phyloP scores from a whole-genome alignment of 129 eudicot species.

The Smallanthus sonchifolius region DNA sequence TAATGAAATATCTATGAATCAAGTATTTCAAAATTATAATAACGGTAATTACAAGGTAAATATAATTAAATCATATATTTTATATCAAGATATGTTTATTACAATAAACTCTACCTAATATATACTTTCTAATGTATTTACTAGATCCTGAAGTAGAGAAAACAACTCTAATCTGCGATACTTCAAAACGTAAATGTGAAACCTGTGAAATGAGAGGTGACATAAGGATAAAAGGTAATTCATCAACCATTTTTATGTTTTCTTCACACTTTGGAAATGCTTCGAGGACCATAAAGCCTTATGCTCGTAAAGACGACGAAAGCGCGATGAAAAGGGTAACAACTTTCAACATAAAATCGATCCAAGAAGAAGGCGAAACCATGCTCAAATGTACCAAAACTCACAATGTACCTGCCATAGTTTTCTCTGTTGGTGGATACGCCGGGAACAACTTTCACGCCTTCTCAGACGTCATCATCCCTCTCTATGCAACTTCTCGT shows the following conservation, averaged over 20 bases:
- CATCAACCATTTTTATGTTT: constrained; percentile 45
- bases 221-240: constrained; percentile 52
- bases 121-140: not conserved
- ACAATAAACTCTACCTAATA: too few species aligned
- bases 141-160: constrained; percentile 16
- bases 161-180: constrained; percentile 27
- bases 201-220: constrained; percentile 56
- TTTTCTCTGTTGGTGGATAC: constrained; percentile 62
- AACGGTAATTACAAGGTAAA: too few species aligned
- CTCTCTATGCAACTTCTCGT: constrained; percentile 50
- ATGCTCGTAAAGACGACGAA: constrained; percentile 52
- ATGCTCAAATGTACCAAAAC: constrained; percentile 43
- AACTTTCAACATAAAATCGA: constrained; percentile 12
- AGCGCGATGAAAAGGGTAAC: constrained; percentile 34
- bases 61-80: too few species aligned
- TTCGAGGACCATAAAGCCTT: constrained; percentile 48
- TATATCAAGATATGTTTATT: too few species aligned
- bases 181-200: constrained; percentile 38
- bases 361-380: constrained; percentile 2
- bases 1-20: too few species aligned
- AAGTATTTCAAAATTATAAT: too few species aligned
- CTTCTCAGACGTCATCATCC: constrained; percentile 53
- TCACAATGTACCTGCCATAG: constrained; percentile 43
- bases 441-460: constrained; percentile 63
- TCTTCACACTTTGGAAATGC: constrained; percentile 5